Conservation (phyloP, 495 filamentous ascomycete genomes). For the Podospora pseudoanserina region DNA sequence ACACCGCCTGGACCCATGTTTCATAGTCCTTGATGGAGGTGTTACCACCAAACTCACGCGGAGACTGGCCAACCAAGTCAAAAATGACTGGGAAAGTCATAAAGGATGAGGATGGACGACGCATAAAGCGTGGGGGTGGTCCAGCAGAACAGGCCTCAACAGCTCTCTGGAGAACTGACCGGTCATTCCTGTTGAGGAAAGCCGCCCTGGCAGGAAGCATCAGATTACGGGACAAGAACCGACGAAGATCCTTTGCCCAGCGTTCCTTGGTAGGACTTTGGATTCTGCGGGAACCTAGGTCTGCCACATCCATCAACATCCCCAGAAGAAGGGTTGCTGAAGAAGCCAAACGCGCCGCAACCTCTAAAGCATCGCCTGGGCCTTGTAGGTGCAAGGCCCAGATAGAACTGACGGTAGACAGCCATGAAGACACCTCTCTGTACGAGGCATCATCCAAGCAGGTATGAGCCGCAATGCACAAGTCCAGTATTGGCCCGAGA, state of each 20-base stretch:
- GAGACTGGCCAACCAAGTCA: conserved; percentile 54
- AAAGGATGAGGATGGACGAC: conserved; percentile 16
- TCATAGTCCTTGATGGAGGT: conserved; percentile 54
- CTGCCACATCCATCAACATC: conserved; percentile 32
- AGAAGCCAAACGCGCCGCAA: conserved; percentile 38
- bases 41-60: conserved; percentile 51
- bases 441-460: conserved; percentile 12
- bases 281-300: conserved; percentile 9
- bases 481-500: conserved; percentile 34
- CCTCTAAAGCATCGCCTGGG: conserved; percentile 37
- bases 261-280: conserved; percentile 21
- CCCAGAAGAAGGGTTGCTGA: conserved; percentile 32
- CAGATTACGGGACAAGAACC: conserved; percentile 64
- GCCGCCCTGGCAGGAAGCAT: conserved; percentile 61
- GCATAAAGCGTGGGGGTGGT: no score
- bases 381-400: conserved; percentile 45
- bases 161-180: conserved; percentile 33
- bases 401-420: conserved; percentile 34
- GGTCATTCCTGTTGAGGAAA: conserved; percentile 46
- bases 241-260: conserved; percentile 51
- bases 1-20: conserved; percentile 64
- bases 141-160: conserved; percentile 30
- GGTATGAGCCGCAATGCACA: conserved; percentile 36
- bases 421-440: conserved; percentile 37
- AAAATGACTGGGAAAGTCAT: conserved; percentile 50